phyloP scores from a whole-genome alignment of 2,329 filamentous ascomycete genomes.

The Xylariaceae sp. region DNA sequence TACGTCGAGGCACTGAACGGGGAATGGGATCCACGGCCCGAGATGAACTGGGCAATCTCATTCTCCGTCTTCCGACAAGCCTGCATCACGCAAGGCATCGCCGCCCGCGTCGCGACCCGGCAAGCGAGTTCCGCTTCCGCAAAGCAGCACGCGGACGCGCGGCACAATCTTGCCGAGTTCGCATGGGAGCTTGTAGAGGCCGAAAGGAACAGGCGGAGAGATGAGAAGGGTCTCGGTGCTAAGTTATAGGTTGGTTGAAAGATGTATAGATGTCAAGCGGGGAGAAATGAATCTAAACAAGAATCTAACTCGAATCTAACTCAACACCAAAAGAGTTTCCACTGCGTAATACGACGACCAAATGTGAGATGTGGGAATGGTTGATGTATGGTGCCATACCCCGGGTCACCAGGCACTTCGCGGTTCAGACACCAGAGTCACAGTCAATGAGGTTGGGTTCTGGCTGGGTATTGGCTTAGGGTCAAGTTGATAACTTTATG shows the following conservation, averaged over 20 bases:
- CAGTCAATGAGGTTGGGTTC: no score
- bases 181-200: slow-evolving; percentile 71
- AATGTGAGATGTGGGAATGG: no score
- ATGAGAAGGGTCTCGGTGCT: slow-evolving; percentile 1
- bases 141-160: slow-evolving; percentile 64
- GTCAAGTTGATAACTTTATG: no score
- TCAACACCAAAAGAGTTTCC: no score
- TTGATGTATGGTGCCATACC: no score
- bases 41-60: slow-evolving; percentile 57
- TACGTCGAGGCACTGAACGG: slow-evolving; percentile 41
- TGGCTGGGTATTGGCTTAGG: no score
- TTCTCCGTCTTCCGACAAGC: slow-evolving; percentile 61
- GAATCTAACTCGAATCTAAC: no score
- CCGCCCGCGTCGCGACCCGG: slow-evolving; percentile 75
- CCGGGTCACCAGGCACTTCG: no score
- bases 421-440: no score
- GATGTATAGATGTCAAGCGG: not conserved
- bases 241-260: not conserved
- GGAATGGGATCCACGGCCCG: slow-evolving; percentile 55
- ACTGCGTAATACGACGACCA: no score
- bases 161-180: slow-evolving; percentile 69
- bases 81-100: slow-evolving; percentile 79
- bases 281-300: not conserved
- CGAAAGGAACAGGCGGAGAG: slow-evolving; percentile 7
- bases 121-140: slow-evolving; percentile 88